These are phyloP conservation scores for Mikania micrantha DNA, from an alignment of 129 eudicot genomes.

Conservation along the genomic window DNA sequence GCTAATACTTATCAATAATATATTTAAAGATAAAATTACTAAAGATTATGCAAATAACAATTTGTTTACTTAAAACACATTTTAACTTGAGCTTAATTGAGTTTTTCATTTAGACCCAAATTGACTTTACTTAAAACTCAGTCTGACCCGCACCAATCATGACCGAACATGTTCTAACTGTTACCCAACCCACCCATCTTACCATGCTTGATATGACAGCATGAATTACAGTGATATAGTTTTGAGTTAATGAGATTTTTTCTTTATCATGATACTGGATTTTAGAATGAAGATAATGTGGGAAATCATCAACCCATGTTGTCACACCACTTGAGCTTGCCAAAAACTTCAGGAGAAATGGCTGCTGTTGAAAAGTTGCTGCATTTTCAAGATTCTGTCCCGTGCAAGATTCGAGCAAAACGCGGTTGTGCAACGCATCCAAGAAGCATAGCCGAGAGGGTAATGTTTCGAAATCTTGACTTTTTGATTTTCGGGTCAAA, in stretches of 20 bases:
- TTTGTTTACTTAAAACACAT: too few relatives aligned
- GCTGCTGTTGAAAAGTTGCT: conserved; percentile 58
- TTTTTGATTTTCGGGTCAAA: background rate
- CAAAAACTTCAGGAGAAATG: conserved; percentile 63
- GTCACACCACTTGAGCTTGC: conserved; percentile 84
- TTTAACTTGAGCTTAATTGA: too few relatives aligned
- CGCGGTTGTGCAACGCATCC: conserved; percentile 99
- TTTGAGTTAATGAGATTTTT: background rate
- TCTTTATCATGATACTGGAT: background rate
- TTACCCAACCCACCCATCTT: too few relatives aligned
- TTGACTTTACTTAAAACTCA: too few relatives aligned
- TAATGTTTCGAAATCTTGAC: conserved; percentile 22
- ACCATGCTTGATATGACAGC: too few relatives aligned
- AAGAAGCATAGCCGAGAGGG: conserved; percentile 98
- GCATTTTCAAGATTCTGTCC: conserved; percentile 79
- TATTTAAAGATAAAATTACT: too few relatives aligned
- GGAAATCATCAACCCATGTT: conserved; percentile 40
- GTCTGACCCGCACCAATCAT: too few relatives aligned
- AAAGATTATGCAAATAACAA: too few relatives aligned
- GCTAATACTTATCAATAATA: too few relatives aligned
- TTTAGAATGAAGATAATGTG: conserved; percentile 38
- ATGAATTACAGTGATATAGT: too few relatives aligned
- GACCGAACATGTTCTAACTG: too few relatives aligned
- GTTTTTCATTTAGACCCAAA: too few relatives aligned
- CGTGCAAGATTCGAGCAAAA: conserved; percentile 85